Conservation (phyloP, 2,329 filamentous ascomycete species). For the Calonectria hongkongensis region DNA sequence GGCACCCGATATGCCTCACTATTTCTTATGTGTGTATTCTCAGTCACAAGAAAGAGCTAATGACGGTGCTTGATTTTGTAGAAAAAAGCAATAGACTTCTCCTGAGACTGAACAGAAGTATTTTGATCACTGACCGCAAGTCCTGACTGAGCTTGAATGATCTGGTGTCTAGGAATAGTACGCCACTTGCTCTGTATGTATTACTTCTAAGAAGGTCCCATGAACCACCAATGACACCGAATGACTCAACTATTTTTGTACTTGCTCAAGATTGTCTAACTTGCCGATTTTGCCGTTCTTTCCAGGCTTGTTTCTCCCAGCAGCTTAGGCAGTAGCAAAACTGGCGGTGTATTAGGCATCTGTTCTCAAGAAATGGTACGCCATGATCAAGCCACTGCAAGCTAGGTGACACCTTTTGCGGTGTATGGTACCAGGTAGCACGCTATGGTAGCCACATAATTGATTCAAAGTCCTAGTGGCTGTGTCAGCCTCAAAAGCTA, state of each 20-base stretch:
- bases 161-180: not conserved
- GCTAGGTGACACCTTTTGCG: not conserved
- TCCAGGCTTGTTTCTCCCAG: not conserved
- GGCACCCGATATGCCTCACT: not conserved
- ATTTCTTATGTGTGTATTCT: not conserved
- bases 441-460: not conserved
- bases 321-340: not conserved
- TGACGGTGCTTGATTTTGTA: too few species aligned
- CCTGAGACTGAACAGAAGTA: too few species aligned
- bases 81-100: not conserved
- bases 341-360: constrained; percentile 8
- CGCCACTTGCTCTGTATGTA: too few species aligned
- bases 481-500: constrained; percentile 18
- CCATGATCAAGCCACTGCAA: not conserved
- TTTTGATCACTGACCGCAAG: not conserved
- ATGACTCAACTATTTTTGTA: not conserved
- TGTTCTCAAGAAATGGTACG: not conserved
- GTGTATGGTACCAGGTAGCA: not conserved
- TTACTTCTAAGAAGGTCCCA: too few species aligned
- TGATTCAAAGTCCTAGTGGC: constrained; percentile 16
- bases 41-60: too few species aligned
- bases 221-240: not conserved
- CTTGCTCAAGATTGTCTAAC: not conserved
- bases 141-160: too few species aligned
- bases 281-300: constrained; percentile 9